Evolutionary conservation across 2,329 filamentous ascomycete species (phyloP), one percentile per base, ranked within the genome.

Genomic region (Monosporascus cannonballus): DNA sequence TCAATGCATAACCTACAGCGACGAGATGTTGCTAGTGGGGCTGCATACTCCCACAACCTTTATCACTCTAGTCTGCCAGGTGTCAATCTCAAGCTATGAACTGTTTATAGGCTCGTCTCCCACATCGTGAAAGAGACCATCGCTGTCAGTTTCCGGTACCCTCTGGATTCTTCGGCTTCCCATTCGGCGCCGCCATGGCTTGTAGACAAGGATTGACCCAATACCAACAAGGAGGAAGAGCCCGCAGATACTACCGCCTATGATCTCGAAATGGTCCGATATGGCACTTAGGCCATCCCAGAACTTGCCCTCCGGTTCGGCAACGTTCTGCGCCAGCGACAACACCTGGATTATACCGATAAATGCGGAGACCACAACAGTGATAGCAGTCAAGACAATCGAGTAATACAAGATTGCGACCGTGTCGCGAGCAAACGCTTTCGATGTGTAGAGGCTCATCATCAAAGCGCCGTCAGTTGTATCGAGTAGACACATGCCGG

Each of bases 361-460:
- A 27, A 94, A 86, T 3, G 90, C 81, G 1, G 91, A 90, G 0
- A 96, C 90, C 4, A 88, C 72, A 24, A 96, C 87, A 0, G 91
- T 96, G 49, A 96, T 82, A 3, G 80, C 83, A 0, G 90, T 96
- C 27, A 96, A 77, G 0, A 96, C 87, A 59, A 93, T 88, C 14
- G 90, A 95, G 71, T 96, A 97, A 72, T 97, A 97, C 1, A 96
- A 73, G 47, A 96, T 92, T 0, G 92, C 91, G n/a, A 97, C 83
- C 1, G 81, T 80, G 64, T 97, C 92, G 53, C 87, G 78, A 0
- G 89, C 85, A 47, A 95, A 85, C 30, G 87, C 76, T 55, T 82
- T 89, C 39, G 86, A 88, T 0, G 92, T 91, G 71, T 99, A 97
- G 1, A 97, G 76, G 1, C 87, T 86, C 83, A 96, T 92, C 92